Base-by-base conservation (phyloP, 306 rosid species). In the Quercus suber region DNA sequence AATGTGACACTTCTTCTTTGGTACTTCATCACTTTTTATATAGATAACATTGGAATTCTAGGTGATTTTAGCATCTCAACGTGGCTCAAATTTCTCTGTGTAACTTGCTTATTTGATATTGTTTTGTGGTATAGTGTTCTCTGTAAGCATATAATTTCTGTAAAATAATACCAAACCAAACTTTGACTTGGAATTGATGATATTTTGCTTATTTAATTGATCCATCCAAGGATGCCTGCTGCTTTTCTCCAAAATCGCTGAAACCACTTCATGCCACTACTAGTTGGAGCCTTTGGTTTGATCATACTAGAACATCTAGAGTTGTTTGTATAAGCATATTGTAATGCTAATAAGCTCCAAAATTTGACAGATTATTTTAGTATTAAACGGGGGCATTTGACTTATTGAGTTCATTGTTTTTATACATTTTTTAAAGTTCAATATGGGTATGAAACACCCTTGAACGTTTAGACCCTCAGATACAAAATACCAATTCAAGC, bases 31-130 rank as follows among this genome's bases (percentile, higher is more conserved):
- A 25, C 45, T 59, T 69, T 69, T 23, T 64, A 71, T 63, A 23
- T 73, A 11, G 59, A 60, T 61, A 37, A 63, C 28, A 1, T 30
- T 49, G 79, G 56, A 73, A 59, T 75, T 28, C 2, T 1, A 17
- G 52, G 37, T 72, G 84, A 63, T 71, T 72, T 67, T 79, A 41
- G 15, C 70, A 25, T 56, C 43, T 78, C 19, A 10, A n/a, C 17
- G 69, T 78, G 28, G 35, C 55, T 49, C 37, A 43, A 51, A 55
- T 25, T 23, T 31, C 6, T 69, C 23, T 21, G 13, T 19, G 37
- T 4, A 53, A 80, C 61, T 63, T 33, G n/a, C 55, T 21, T 17
- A 23, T 55, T 30, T 33, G 25, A 30, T 30, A 69, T 31, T 27
- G 25, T 41, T 55, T 20, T 52, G n/a, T 31, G 49, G 71, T 67